Conservation (phyloP, 805 yeast genomes). For the Monosporozyma unispora region DNA sequence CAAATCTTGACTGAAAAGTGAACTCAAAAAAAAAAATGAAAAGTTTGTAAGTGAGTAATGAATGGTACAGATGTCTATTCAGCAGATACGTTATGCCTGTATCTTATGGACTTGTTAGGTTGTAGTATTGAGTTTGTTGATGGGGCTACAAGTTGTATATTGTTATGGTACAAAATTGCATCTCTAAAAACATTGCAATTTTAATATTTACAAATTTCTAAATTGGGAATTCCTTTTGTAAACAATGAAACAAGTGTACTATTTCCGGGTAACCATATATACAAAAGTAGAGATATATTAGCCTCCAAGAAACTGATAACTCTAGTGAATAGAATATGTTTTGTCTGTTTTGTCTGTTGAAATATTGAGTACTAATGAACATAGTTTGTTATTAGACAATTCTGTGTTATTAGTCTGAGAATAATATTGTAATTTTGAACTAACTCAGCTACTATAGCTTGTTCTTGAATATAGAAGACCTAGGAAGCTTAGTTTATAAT, state of each 20-base stretch:
- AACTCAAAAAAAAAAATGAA: neutral
- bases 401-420: too few species aligned
- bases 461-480: too few species aligned
- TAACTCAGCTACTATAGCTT: too few species aligned
- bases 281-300: neutral
- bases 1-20: neutral
- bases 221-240: neutral
- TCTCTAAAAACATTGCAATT: neutral
- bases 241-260: neutral
- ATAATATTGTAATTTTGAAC: too few species aligned
- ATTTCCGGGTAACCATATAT: neutral
- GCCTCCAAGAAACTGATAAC: neutral
- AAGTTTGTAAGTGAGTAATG: too few species aligned
- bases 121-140: neutral
- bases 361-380: too few species aligned
- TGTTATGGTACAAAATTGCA: neutral
- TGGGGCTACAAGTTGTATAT: neutral
- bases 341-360: too few species aligned
- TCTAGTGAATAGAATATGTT: too few species aligned
- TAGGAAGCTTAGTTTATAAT: too few species aligned
- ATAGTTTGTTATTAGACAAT: too few species aligned
- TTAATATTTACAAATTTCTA: constrained; percentile 1
- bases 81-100: neutral
- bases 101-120: neutral
- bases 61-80: neutral